Evolutionary conservation across 2,329 filamentous ascomycete genomes (phyloP), one percentile per base, ranked within the genome.

Genomic region (Aspergillus unguis): DNA sequence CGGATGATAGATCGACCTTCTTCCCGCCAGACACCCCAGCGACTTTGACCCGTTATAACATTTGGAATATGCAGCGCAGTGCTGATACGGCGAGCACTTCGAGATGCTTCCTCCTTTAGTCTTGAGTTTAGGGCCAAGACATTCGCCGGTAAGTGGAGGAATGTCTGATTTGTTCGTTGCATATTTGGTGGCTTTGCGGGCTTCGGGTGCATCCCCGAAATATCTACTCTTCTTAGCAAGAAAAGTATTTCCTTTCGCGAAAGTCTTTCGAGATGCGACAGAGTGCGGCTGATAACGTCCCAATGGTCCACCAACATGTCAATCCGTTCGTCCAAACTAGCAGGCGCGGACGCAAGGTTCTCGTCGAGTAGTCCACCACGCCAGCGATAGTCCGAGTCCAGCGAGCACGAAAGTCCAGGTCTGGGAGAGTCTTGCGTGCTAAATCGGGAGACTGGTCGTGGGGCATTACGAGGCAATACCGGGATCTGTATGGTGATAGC

Each of bases 21-120:
- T 58, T 84, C 81, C 50, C 80, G 76, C 81, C 81, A 84, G 8
- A 83, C 76, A 8, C 80, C 80, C 78, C 81, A 84, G 53, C 79
- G 76, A 46, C 78, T 80, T 59, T 84, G 81, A 3, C 81, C 81
- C 2, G 80, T 81, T 50, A 79, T 69, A 7, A 83, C 81, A 44
- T 77, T 75, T 11, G 80, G 80, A 31, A 81, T 81, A 55, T 79
- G 77, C 59, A 84, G 74, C 45, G 80, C 80, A 44, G 76, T 72
- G 9, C 77, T 74, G 10, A 84, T 77, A 38, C 81, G 74, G 50
- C 76, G 75, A 17, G 75, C 73, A 29, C 77, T 76, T 29, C 72
- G 66, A 36, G 77, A 66, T 3, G 76, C 74, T 17, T 78, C 75
- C 8, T 73, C 71, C 45, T 75, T 76, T 29, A 83, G 72, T 41